Base-by-base conservation (phyloP, 2,329 filamentous ascomycete genomes). In the Clarireedia homoeocarpa region DNA sequence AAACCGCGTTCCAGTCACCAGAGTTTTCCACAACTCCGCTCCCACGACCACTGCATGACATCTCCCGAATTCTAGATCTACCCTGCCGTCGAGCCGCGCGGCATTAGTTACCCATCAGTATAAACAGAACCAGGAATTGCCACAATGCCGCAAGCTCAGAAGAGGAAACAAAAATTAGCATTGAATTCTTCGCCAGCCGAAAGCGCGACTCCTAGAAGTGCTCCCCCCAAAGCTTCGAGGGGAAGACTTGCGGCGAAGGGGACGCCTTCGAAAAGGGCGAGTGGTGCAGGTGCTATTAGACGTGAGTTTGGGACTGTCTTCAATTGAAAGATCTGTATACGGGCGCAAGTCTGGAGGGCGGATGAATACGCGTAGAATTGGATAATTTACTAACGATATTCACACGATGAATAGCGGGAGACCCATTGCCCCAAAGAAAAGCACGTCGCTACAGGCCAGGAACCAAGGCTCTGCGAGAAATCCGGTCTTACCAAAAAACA, bases 381-480 rank as follows among this genome's bases (percentile, higher is more conserved):
- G 24, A 27, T 27, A 48, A 10, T 6, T 45, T 23, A 23, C 42
- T 50, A 47, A 44, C 23, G 7, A 6, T 34, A 20, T 26, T 40
- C 5, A 40, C 24, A 2, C 15, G 24, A 14, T 49, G 5, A 50
- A 54, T 46, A 90, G 86, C 87, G 65, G 88, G 88, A 58, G 87
- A 91, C 65, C 87, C 88, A 30, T 74, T 88, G 47, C 86, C 87
- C 1, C 75, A 79, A 57, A 74, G 73, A 57, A 78, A 78, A 62
- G 82, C 78, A 62, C 80, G 80, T 61, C 81, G 88, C 62, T 91
- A 89, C 68, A 81, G 77, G 56, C 88, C 88, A 1, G 91, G 91
- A 68, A 96, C 91, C 45, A 80, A 89, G 63, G 92, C 94, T 53
- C 80, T 97, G 55, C 86, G 88, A 73, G 92, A 97, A 75, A 97